Conservation (phyloP, 177 flowering plant species). For the Vitis hybrid region DNA sequence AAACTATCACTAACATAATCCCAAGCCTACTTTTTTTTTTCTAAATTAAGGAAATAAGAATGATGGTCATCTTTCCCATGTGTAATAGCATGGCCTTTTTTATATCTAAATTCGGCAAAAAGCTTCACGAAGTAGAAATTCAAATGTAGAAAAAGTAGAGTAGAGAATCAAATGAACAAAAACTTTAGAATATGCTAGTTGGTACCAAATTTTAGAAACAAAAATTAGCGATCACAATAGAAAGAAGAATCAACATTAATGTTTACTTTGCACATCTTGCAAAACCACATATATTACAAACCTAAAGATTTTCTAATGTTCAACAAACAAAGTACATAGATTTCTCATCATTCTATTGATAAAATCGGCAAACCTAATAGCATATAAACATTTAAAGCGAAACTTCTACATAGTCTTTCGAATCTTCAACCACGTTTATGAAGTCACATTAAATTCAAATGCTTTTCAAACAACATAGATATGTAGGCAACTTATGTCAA, state of each 20-base stretch:
- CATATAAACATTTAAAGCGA: neutral
- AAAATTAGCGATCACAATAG: neutral
- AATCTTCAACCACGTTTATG: too few relatives aligned
- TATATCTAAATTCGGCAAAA: slow-evolving; percentile 54
- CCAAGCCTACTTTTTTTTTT: slow-evolving; percentile 76
- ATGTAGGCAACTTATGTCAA: too few relatives aligned
- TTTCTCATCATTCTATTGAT: slow-evolving; percentile 83
- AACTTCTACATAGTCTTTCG: too few relatives aligned
- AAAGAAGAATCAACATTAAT: neutral
- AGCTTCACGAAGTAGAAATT: neutral
- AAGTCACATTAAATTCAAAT: too few relatives aligned
- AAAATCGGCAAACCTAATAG: slow-evolving; percentile 80
- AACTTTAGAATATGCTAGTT: too few relatives aligned
- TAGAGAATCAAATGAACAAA: neutral
- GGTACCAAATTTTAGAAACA: too few relatives aligned
- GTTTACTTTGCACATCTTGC: slow-evolving; percentile 94
- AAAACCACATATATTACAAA: slow-evolving; percentile 93
- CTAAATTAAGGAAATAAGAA: slow-evolving; percentile 83
- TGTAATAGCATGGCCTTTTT: slow-evolving; percentile 80
- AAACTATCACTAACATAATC: slow-evolving; percentile 94
- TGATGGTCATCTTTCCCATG: slow-evolving; percentile 87
- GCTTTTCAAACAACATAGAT: too few relatives aligned
- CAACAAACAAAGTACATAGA: slow-evolving; percentile 80
- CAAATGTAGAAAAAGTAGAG: neutral
- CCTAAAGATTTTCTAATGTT: slow-evolving; percentile 77